Conservation (phyloP, 108 stramenopile species). For the Licmophora abbreviata region DNA sequence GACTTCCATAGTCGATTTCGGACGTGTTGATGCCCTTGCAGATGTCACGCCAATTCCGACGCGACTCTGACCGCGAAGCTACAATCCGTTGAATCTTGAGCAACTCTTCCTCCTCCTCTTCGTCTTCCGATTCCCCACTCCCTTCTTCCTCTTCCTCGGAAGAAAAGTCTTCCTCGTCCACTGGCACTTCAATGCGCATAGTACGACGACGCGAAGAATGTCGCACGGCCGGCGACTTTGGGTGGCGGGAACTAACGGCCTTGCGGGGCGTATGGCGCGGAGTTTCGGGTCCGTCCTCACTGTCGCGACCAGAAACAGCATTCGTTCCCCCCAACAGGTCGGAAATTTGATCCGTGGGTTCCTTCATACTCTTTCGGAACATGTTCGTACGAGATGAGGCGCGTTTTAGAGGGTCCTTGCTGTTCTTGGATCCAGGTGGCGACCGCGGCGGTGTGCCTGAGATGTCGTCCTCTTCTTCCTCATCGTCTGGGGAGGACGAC, state of each 20-base stretch:
- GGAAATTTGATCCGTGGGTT: conserved; percentile 22
- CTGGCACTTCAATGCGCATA: conserved; percentile 14
- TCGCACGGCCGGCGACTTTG: conserved; percentile 36
- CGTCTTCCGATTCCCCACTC: conserved; percentile 40
- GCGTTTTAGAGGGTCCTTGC: too few relatives aligned
- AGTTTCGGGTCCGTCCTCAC: too few relatives aligned
- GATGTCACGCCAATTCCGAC: conserved; percentile 50
- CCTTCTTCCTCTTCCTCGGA: conserved; percentile 17
- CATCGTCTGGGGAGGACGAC: too few relatives aligned
- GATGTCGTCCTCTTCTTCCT: too few relatives aligned
- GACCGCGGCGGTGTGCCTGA: too few relatives aligned
- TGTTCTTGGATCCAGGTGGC: too few relatives aligned
- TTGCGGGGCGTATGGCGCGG: too few relatives aligned
- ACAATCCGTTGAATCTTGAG: conserved; percentile 70
- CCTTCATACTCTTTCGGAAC: conserved; percentile 30
- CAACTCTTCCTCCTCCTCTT: conserved; percentile 52
- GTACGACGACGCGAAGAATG: conserved; percentile 27
- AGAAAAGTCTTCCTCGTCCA: conserved; percentile 20
- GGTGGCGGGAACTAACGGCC: too few relatives aligned
- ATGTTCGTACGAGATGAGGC: conserved; percentile 26
- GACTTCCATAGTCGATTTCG: conserved; percentile 71
- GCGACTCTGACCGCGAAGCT: conserved; percentile 40
- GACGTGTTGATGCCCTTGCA: conserved; percentile 63
- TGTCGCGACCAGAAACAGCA: too few relatives aligned
- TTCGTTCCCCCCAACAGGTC: too few relatives aligned